Base-by-base conservation (phyloP, 2,329 filamentous ascomycete species). In the Diaporthe humulicola region DNA sequence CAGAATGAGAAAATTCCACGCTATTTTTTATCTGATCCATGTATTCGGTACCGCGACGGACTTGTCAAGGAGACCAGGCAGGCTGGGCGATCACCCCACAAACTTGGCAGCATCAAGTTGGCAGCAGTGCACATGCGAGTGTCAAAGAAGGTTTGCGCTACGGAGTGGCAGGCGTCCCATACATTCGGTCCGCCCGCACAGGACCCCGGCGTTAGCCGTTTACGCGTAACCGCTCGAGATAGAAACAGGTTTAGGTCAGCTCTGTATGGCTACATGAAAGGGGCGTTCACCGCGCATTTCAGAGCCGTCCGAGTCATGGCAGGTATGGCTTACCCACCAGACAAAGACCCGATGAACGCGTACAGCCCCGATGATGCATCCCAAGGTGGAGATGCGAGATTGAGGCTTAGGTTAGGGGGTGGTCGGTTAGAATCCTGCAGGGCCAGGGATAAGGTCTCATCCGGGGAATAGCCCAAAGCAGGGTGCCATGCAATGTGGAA, bases 381-480 rank as follows among this genome's bases (percentile, higher is more conserved):
- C 61, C 19, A 38, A 22, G 64, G 64, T 52, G 64, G 64, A 40
- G 33, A 40, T 19, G 64, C 45, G 64, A 67, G 45, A 67, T 52
- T 67, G 64, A 52, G 64, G 64, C 64, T 67, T 67, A 52, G 64
- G 64, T 67, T 67, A 52, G 64, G 64, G 64, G 64, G 7, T 25
- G 45, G n/a, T 38, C 30, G 45, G 45, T 48, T 15, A 40, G 33
- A 22, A 67, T 52, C 30, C 64, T 67, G 33, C 30, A 28, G 45
- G 45, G 33, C 38, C 64, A 4, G 19, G 64, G 64, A 52, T 52
- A 52, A 67, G 64, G 45, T 52, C 25, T 67, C 64, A 67, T 50
- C 64, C 64, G 42, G 64, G 22, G 4, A 14, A 48, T 17, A 4
- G 30, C 61, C 42, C 61, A 50, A 25, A 67, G 22, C 28, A 67